These are phyloP conservation scores for Oryza meyeriana DNA, from an alignment of 176 grass and related monocot genomes.

Conservation along the genomic window DNA sequence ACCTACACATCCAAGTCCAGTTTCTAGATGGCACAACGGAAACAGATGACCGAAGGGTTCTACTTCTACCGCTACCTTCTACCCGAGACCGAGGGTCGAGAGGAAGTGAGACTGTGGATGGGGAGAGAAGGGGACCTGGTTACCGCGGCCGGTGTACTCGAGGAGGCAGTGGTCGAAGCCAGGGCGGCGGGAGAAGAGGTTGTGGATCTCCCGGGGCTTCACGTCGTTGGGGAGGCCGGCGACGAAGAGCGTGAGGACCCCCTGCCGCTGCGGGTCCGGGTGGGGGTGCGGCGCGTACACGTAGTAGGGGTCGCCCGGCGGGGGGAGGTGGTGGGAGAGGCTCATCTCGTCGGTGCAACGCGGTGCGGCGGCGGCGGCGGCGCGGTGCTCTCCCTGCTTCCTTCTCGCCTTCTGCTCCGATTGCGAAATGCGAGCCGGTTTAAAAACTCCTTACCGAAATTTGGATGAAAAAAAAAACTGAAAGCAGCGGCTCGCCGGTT, in stretches of 20 bases:
- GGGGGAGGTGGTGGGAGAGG: conserved; percentile 35
- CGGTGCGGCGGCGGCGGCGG: neutral
- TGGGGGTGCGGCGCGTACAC: conserved; percentile 32
- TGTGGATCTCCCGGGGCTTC: conserved; percentile 90
- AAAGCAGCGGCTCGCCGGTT: neutral
- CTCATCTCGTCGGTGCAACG: conserved; percentile 31
- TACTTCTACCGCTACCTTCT: neutral
- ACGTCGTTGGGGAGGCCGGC: conserved; percentile 76
- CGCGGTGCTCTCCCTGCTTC: neutral
- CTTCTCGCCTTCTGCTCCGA: neutral
- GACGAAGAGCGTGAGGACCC: conserved; percentile 78
- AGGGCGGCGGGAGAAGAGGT: conserved; percentile 73
- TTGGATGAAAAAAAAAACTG: no score
- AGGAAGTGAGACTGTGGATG: neutral
- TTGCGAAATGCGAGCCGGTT: neutral
- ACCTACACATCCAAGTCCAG: neutral
- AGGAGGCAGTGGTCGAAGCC: conserved; percentile 92
- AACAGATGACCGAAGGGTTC: neutral
- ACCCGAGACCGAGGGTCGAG: neutral
- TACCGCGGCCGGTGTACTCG: conserved; percentile 82
- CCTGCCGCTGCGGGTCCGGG: conserved; percentile 32
- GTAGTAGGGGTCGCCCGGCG: conserved; percentile 34
- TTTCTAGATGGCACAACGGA: neutral
- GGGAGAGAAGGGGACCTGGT: conserved; percentile 46
- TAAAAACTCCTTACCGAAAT: no score